These are phyloP conservation scores for Peronospora tabacina DNA, from an alignment of 352 stramenopile species.

Conservation along the genomic window DNA sequence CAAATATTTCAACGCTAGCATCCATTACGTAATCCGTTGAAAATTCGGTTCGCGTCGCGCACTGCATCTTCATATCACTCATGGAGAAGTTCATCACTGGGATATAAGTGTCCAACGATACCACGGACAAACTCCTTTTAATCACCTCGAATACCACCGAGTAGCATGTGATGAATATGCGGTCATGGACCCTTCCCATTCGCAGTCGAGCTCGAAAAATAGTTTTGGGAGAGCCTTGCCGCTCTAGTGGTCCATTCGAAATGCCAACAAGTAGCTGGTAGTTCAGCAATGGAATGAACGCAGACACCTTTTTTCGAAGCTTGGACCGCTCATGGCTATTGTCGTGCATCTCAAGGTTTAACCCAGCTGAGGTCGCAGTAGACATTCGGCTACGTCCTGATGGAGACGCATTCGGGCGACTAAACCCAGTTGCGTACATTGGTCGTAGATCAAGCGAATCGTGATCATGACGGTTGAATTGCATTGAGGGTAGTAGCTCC, in stretches of 20 bases:
- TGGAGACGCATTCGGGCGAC: conserved; percentile 39
- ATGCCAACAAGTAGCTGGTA: conserved; percentile 71
- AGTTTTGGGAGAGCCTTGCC: conserved; percentile 32
- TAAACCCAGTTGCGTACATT: conserved; percentile 64
- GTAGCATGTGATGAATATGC: conserved; percentile 57
- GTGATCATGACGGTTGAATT: conserved; percentile 50
- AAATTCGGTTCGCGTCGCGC: conserved; percentile 64
- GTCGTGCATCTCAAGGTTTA: conserved; percentile 27
- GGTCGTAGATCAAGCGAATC: conserved; percentile 44
- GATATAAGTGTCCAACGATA: conserved; percentile 86
- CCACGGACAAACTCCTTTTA: conserved; percentile 81
- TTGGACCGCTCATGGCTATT: conserved; percentile 32
- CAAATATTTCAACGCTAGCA: conserved; percentile 71
- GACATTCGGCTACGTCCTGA: conserved; percentile 60
- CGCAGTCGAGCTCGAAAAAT: conserved; percentile 62
- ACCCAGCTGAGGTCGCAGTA: conserved; percentile 50
- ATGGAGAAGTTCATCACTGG: conserved; percentile 86
- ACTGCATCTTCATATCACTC: conserved; percentile 75
- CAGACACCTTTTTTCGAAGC: conserved; percentile 36
- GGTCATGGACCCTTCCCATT: conserved; percentile 67
- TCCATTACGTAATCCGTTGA: conserved; percentile 54
- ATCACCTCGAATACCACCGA: conserved; percentile 86
- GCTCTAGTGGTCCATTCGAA: conserved; percentile 34
- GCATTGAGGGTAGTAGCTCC: conserved; percentile 58
- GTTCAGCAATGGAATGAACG: conserved; percentile 54